Percentiles rank a stretch among this genome's conserved stretches.
Evolutionary conservation across 768 basidiomycete species (phyloP).

Genomic region (Erythrobasidium yunnanense): DNA sequence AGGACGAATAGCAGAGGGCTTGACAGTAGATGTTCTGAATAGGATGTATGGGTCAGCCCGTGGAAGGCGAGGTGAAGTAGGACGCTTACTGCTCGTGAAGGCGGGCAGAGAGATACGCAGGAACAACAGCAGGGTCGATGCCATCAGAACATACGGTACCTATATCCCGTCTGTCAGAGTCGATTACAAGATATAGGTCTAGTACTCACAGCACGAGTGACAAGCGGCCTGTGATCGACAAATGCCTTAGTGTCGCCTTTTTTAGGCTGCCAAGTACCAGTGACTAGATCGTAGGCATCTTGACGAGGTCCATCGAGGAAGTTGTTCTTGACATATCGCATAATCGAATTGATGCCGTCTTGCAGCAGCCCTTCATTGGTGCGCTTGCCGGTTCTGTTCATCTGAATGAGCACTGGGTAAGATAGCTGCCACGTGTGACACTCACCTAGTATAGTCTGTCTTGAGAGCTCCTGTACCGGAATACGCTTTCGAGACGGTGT

Average conservation of each 20-base stretch:
- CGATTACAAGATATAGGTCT: background rate
- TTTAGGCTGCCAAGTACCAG: conserved; percentile 79
- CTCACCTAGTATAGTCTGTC: conserved; percentile 74
- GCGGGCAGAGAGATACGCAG: conserved; percentile 48
- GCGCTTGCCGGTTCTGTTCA: conserved; percentile 61
- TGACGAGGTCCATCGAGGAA: conserved; percentile 89
- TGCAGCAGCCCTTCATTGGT: conserved; percentile 67
- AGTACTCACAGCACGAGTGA: conserved; percentile 4
- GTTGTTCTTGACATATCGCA: conserved; percentile 89
- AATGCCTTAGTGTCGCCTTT: conserved; percentile 36
- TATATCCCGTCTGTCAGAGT: conserved; percentile 39
- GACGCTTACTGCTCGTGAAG: conserved; percentile 29
- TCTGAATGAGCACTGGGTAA: background rate
- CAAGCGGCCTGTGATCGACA: conserved; percentile 18
- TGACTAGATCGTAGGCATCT: conserved; percentile 91
- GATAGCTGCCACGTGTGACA: background rate
- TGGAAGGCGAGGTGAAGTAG: background rate
- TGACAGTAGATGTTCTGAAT: too few relatives aligned
- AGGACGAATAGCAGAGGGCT: conserved; percentile 62
- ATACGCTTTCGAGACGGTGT: conserved; percentile 78
- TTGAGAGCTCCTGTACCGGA: conserved; percentile 91
- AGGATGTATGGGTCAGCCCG: too few relatives aligned
- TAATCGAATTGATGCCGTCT: conserved; percentile 71
- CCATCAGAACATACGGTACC: conserved; percentile 72
- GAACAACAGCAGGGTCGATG: conserved; percentile 77